Conservation (phyloP, 108 stramenopile genomes). For the Parietichytrium sp. region DNA sequence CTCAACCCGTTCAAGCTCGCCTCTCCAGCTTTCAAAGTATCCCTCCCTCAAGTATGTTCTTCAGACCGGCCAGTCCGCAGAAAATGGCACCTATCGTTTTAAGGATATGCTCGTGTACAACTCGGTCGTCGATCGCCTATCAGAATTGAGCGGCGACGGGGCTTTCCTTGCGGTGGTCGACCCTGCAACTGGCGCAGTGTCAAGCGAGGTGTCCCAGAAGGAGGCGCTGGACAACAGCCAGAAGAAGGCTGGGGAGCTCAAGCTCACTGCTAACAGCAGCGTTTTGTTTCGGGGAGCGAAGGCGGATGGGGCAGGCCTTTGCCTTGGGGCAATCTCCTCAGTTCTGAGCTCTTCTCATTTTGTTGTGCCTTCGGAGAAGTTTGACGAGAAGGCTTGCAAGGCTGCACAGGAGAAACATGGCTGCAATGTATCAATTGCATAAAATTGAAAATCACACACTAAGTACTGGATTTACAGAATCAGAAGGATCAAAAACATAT, state of each 20-base stretch:
- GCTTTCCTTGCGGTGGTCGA: not conserved
- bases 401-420: not conserved
- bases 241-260: slow-evolving; percentile 21
- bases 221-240: not conserved
- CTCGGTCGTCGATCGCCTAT: not conserved
- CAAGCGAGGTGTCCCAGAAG: slow-evolving; percentile 13
- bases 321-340: not conserved
- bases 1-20: too few relatives aligned
- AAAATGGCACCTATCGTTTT: not conserved
- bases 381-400: slow-evolving; percentile 21
- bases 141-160: not conserved
- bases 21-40: not conserved
- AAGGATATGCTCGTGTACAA: slow-evolving; percentile 27
- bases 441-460: not conserved
- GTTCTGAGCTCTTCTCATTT: not conserved
- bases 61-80: slow-evolving; percentile 9
- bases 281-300: slow-evolving; percentile 7
- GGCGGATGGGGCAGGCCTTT: not conserved
- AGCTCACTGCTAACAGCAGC: not conserved
- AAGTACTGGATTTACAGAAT: not conserved
- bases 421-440: not conserved
- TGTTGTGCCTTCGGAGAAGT: not conserved
- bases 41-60: slow-evolving; percentile 17
- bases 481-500: too few relatives aligned
- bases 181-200: not conserved